A percentile compares a stretch with the other conserved stretches of the same genome.
phyloP scores from a whole-genome alignment of 2,329 filamentous ascomycete genomes.

The Nemania diffusa region DNA sequence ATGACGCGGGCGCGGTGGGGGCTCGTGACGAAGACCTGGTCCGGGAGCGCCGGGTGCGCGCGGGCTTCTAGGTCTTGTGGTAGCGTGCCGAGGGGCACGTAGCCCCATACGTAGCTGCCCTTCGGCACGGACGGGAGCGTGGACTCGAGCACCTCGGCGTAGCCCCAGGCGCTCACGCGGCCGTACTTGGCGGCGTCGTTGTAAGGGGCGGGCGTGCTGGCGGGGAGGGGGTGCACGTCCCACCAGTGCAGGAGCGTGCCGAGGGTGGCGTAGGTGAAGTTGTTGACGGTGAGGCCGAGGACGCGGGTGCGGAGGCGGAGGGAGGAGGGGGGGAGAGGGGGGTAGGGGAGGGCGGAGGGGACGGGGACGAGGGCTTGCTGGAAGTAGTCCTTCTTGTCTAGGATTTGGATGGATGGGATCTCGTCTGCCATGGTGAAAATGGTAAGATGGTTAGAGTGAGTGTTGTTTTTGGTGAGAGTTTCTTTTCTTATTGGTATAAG shows the following conservation, averaged over 20 bases:
- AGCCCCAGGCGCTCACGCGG: slow-evolving; percentile 61
- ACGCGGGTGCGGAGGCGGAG: slow-evolving; percentile 47
- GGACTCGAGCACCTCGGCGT: slow-evolving; percentile 55
- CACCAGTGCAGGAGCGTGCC: slow-evolving; percentile 52
- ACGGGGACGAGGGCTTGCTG: slow-evolving; percentile 44
- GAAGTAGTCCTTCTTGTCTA: slow-evolving; percentile 48
- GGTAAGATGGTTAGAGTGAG: not conserved
- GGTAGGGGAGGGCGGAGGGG: slow-evolving; percentile 42
- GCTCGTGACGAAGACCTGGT: slow-evolving; percentile 53
- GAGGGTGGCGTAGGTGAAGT: slow-evolving; percentile 49
- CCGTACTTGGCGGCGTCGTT: slow-evolving; percentile 55
- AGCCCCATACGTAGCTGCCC: slow-evolving; percentile 55
- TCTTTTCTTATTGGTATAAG: not conserved
- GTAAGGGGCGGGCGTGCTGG: slow-evolving; percentile 47
- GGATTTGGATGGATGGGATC: slow-evolving; percentile 46
- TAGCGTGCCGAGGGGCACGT: slow-evolving; percentile 55
- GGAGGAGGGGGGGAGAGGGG: slow-evolving; percentile 44
- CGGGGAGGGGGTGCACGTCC: slow-evolving; percentile 57
- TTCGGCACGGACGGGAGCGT: slow-evolving; percentile 49
- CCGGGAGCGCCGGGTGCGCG: slow-evolving; percentile 37
- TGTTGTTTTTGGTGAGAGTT: not conserved
- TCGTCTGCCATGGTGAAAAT: slow-evolving; percentile 42
- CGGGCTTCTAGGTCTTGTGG: slow-evolving; percentile 50
- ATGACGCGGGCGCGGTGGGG: slow-evolving; percentile 52
- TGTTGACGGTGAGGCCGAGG: slow-evolving; percentile 50